Evolutionary conservation across 169 alveolate genomes (phyloP).

Genomic region (Plasmodium cynomolgi): DNA sequence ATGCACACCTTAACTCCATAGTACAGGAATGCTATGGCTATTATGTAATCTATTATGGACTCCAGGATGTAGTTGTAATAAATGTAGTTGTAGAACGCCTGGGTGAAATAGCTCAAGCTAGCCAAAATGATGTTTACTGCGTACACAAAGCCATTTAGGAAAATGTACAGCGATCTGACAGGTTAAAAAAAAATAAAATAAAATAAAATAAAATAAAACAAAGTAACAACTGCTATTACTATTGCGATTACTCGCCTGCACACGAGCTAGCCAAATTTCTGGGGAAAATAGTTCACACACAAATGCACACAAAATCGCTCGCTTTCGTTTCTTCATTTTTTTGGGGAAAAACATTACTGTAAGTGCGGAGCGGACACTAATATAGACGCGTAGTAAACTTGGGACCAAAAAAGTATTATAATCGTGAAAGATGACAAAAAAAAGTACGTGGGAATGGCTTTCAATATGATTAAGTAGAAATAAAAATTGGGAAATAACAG

Average conservation of each 20-base stretch:
- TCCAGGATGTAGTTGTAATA: constrained; percentile 53
- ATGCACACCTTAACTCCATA: constrained; percentile 49
- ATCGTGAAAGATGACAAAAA: constrained; percentile 63
- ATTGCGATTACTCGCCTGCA: not conserved
- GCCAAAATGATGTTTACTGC: constrained; percentile 29
- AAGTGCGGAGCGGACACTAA: constrained; percentile 36
- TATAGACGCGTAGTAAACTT: constrained; percentile 66
- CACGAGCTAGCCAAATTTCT: not conserved
- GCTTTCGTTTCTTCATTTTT: not conserved
- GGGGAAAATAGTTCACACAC: not conserved
- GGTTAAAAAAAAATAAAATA: not conserved
- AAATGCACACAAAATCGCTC: not conserved
- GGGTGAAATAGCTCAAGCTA: constrained; percentile 15
- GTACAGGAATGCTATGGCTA: constrained; percentile 41
- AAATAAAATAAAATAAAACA: not conserved
- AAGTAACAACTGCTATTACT: not conserved
- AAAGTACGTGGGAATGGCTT: constrained; percentile 43
- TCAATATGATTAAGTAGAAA: constrained; percentile 16
- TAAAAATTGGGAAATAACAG: constrained; percentile 41
- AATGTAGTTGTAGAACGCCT: constrained; percentile 23
- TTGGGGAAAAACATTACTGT: constrained; percentile 9
- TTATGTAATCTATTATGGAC: constrained; percentile 36
- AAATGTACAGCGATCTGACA: constrained; percentile 36
- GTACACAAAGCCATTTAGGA: constrained; percentile 26
- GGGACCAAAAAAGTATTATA: constrained; percentile 64